Percentiles rank a stretch among this genome's conserved stretches.
These are phyloP conservation scores for Coniosporium tulheliwenetii DNA, from an alignment of 2,329 filamentous ascomycete genomes.

Conservation along the genomic window DNA sequence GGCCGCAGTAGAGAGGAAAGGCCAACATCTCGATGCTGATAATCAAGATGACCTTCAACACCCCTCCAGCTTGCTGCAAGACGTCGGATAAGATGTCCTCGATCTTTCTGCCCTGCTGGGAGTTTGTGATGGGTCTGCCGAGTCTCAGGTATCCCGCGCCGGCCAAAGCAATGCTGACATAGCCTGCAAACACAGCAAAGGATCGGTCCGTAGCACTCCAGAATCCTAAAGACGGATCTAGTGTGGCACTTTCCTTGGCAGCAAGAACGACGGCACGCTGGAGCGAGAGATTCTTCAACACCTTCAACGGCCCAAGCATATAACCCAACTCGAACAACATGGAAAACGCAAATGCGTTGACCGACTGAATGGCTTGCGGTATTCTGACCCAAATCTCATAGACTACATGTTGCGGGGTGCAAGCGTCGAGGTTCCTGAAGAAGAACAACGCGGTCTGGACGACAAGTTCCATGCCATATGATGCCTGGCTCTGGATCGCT, in stretches of 20 bases:
- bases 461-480: not conserved
- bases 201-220: constrained; percentile 39
- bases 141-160: constrained; percentile 68
- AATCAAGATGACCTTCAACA: constrained; percentile 94
- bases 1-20: constrained; percentile 88
- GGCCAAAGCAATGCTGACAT: constrained; percentile 56
- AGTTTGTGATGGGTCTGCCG: constrained; percentile 50
- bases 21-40: constrained; percentile 98
- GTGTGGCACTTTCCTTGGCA: not conserved
- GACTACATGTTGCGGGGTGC: too few relatives aligned
- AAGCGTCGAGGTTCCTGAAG: too few relatives aligned
- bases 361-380: not conserved
- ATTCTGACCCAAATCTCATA: not conserved
- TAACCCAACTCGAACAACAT: not conserved
- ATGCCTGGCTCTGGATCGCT: not conserved
- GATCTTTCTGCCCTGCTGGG: constrained; percentile 36
- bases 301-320: not conserved
- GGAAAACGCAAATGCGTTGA: not conserved
- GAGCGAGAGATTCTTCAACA: not conserved
- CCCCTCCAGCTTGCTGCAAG: constrained; percentile 84
- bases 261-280: not conserved
- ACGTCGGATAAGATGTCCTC: constrained; percentile 70
- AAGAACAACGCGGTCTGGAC: too few relatives aligned
- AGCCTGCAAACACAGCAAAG: constrained; percentile 69
- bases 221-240: constrained; percentile 22